A percentile compares a stretch with the other conserved stretches of the same genome.
Conservation (phyloP, 2,329 filamentous ascomycete genomes). For the Sporothrix brasiliensis region DNA sequence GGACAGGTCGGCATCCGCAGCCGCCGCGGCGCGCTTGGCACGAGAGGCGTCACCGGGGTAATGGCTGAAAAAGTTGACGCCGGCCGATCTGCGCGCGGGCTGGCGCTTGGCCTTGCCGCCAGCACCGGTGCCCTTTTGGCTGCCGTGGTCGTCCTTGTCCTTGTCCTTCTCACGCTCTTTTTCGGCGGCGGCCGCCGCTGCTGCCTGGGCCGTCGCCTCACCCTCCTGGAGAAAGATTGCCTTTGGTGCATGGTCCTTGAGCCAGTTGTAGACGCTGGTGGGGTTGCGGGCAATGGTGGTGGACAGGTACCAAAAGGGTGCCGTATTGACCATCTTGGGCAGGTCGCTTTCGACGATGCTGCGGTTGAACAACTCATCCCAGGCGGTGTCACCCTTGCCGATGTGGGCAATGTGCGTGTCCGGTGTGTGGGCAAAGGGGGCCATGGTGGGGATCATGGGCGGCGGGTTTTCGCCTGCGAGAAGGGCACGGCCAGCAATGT, state of each 20-base stretch:
- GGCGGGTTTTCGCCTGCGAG: conserved; percentile 38
- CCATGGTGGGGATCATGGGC: conserved; percentile 53
- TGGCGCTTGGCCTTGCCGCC: conserved; percentile 30
- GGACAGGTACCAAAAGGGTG: conserved; percentile 42
- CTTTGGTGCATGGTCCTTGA: conserved; percentile 80
- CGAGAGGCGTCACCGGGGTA: background rate
- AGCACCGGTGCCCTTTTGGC: conserved; percentile 33
- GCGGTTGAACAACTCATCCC: conserved; percentile 42
- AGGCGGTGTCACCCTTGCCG: conserved; percentile 38
- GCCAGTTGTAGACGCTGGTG: conserved; percentile 93
- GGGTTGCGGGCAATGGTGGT: conserved; percentile 71
- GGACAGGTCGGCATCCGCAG: conserved; percentile 33
- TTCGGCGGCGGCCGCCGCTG: conserved; percentile 36
- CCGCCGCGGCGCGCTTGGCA: conserved; percentile 40
- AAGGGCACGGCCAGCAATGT: conserved; percentile 50
- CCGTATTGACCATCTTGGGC: conserved; percentile 30
- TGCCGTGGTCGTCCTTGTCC: conserved; percentile 41
- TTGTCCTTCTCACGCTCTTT: conserved; percentile 42
- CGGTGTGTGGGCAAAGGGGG: conserved; percentile 50
- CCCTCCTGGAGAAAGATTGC: conserved; percentile 77
- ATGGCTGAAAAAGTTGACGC: background rate
- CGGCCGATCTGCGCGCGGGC: background rate
- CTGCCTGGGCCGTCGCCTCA: conserved; percentile 47
- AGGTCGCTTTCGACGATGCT: conserved; percentile 45
- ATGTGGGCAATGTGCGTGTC: conserved; percentile 37